Evolutionary conservation across 441 rosid species (phyloP).

Genomic region (Bocquillonia castaneifolia): DNA sequence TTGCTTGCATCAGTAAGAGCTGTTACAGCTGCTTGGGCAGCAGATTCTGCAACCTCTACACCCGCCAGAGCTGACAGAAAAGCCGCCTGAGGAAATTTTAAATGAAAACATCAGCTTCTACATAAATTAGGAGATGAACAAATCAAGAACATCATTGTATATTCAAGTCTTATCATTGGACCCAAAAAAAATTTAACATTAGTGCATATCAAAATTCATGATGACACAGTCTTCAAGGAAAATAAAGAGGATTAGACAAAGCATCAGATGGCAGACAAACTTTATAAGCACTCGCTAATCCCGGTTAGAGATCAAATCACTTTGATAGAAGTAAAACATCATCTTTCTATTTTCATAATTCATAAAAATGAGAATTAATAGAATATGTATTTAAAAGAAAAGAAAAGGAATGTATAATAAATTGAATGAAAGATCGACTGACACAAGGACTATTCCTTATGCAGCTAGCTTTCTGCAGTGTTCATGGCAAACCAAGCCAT

Average conservation of each 20-base stretch:
- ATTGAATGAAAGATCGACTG: too few species aligned
- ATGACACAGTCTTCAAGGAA: background rate
- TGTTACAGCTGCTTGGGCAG: conserved; percentile 71
- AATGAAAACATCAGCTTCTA: background rate
- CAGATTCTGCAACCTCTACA: conserved; percentile 64
- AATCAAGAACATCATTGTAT: background rate
- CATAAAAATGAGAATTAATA: background rate
- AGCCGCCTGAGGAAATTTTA: conserved; percentile 53
- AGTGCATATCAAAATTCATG: background rate
- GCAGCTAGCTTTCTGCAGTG: too few species aligned
- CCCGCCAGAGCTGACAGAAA: conserved; percentile 91
- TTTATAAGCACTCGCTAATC: background rate
- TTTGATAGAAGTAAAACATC: background rate
- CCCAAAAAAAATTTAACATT: background rate
- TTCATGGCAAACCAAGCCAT: too few species aligned
- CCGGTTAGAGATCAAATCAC: background rate
- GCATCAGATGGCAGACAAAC: background rate
- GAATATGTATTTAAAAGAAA: background rate
- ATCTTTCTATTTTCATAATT: background rate
- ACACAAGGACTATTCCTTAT: too few species aligned
- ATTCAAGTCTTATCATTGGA: background rate
- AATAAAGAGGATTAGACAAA: background rate
- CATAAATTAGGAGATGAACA: background rate
- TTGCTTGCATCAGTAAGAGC: conserved; percentile 42
- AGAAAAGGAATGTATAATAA: background rate